Evolutionary conservation across 257 asterid genomes (phyloP), one percentile per base, ranked within the genome.

Genomic region (Solanum clarkiae): DNA sequence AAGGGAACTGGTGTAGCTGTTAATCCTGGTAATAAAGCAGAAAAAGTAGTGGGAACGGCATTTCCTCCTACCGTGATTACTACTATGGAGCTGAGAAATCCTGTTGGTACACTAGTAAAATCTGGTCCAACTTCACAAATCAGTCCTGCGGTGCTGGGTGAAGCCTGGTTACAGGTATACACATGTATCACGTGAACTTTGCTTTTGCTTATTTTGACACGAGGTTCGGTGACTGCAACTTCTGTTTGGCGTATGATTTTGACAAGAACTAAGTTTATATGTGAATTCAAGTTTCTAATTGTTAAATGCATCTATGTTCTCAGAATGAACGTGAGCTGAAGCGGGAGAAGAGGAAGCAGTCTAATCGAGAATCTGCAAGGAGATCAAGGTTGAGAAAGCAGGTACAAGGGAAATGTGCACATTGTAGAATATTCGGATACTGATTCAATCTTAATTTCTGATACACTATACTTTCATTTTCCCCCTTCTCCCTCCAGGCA

Each of bases 291-390:
- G 82, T 51, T 51, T 77, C 47, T 51, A 15, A 1, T 77, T 51
- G 82, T 53, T 5, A 26, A 49, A 16, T 77, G 24, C 63, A 77
- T 18, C 75, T 29, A 42, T 59, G 69, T 85, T 40, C 85, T 79
- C 90, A 97, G 99, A 92, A 89, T 84, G 98, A 97, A 45, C 90
- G 94, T 22, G 98, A 97, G 87, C 89, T 92, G 69, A 97, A 95
- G 86, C 87, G 94, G 84, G 99, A 97, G 91, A 92, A 92, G 90
- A 93, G 99, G 93, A 97, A 97, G 86, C 98, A 97, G 85, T 95
- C 99, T 59, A 97, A 97, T 81, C 90, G 98, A 72, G 99, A 97
- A 90, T 97, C 99, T 80, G 99, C 99, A 15, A 90, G 99, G 89
- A 88, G 99, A 91, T 95, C 99, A 80, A 89, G 99, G 75, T 92